Percentiles rank a stretch among this genome's conserved stretches.
Conservation (phyloP, 2,329 filamentous ascomycete genomes). For the Beauveria asiatica region DNA sequence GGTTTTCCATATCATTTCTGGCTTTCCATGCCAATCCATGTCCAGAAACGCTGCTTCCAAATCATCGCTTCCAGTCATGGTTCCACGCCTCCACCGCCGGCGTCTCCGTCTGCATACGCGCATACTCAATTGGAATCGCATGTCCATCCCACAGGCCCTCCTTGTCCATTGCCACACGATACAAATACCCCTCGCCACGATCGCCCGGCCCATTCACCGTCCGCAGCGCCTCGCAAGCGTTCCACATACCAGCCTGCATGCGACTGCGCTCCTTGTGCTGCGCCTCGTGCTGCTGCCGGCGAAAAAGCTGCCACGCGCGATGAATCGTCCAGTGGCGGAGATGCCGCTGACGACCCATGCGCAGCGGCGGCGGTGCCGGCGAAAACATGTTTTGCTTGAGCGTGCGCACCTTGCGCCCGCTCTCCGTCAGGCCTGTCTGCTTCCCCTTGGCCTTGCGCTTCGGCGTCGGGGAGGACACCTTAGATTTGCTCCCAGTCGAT, state of each 20-base stretch:
- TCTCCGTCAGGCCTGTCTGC: conserved; percentile 22
- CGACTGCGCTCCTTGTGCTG: conserved; percentile 66
- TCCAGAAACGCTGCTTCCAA: neutral
- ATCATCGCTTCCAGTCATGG: conserved; percentile 71
- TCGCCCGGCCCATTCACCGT: conserved; percentile 43
- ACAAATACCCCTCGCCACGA: conserved; percentile 63
- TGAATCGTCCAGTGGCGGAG: conserved; percentile 99
- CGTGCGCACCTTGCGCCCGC: conserved; percentile 34
- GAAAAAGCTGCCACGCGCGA: conserved; percentile 82
- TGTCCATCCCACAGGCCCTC: conserved; percentile 66
- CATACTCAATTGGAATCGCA: conserved; percentile 86
- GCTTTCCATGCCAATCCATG: too few species aligned
- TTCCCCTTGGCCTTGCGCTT: conserved; percentile 14
- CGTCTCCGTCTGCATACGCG: conserved; percentile 73
- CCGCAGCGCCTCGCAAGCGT: conserved; percentile 77
- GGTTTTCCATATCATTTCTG: neutral
- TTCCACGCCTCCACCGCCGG: conserved; percentile 80
- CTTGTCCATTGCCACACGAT: conserved; percentile 85
- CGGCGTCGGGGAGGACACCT: conserved; percentile 16
- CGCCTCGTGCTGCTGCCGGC: conserved; percentile 55
- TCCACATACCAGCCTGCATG: conserved; percentile 72
- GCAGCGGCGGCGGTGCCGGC: conserved; percentile 58
- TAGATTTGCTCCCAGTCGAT: conserved; percentile 11
- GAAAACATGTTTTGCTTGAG: conserved; percentile 42
- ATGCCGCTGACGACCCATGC: conserved; percentile 77